Conservation (phyloP, 2,329 filamentous ascomycete species). For the Periconia digitata region DNA sequence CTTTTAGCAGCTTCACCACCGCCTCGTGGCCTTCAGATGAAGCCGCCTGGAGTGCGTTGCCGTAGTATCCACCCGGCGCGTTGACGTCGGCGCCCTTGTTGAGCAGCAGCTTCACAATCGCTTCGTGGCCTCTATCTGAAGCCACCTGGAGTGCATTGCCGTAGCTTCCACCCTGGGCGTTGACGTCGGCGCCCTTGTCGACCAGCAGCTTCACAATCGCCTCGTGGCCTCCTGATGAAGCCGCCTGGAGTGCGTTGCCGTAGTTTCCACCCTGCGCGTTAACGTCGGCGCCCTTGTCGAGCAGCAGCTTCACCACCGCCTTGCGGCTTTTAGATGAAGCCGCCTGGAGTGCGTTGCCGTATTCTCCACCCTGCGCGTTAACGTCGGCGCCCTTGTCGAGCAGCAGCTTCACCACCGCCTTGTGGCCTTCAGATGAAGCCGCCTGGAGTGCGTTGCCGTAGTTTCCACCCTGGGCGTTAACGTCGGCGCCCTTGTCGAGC, state of each 20-base stretch:
- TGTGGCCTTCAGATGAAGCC: not conserved
- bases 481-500: too few species aligned
- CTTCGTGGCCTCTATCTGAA: not conserved
- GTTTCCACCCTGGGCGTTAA: too few species aligned
- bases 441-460: not conserved
- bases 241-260: constrained; percentile 6
- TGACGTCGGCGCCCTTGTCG: not conserved
- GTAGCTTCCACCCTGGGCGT: not conserved
- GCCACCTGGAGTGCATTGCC: not conserved
- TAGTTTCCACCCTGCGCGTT: too few species aligned
- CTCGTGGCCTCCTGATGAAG: constrained; percentile 10
- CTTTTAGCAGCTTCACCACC: not conserved
- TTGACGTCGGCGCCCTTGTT: constrained; percentile 15
- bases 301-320: not conserved
- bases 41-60: constrained; percentile 3
- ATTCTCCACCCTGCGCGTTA: not conserved
- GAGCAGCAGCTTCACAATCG: constrained; percentile 22
- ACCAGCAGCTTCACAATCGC: not conserved
- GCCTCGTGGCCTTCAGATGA: not conserved
- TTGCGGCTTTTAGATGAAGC: not conserved
- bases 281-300: not conserved
- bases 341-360: not conserved
- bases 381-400: not conserved
- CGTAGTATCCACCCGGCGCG: not conserved
- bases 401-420: not conserved